A percentile compares a stretch with the other conserved stretches of the same genome.
phyloP scores from a whole-genome alignment of 139 green algal species.

The Gonium pectorale region DNA sequence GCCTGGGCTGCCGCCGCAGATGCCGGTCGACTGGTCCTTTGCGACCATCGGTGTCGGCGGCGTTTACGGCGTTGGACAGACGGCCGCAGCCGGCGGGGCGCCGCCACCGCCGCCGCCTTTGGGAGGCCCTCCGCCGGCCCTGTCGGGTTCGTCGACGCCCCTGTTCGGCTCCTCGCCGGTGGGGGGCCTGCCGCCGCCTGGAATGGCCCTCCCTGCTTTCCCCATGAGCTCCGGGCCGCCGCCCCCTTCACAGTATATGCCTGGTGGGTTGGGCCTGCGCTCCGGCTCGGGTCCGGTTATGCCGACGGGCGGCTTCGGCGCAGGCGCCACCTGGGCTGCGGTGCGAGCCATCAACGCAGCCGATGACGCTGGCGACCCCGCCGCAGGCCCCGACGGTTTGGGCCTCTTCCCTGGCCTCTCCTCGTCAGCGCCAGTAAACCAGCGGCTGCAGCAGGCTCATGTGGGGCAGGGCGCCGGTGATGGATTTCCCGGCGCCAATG shows the following conservation, averaged over 20 bases:
- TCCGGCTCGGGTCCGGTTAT: conserved; percentile 22
- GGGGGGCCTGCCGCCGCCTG: not conserved
- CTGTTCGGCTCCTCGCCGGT: conserved; percentile 11
- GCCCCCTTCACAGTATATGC: not conserved
- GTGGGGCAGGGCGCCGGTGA: not conserved
- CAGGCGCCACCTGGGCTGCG: not conserved
- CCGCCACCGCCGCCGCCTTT: not conserved
- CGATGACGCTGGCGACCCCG: not conserved
- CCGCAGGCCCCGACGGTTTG: too few species aligned
- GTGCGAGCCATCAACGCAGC: not conserved
- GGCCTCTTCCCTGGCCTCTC: too few species aligned
- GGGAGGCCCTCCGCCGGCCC: not conserved
- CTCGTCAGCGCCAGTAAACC: conserved; percentile 1
- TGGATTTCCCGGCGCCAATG: too few species aligned
- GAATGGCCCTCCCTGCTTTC: too few species aligned
- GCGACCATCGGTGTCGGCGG: not conserved
- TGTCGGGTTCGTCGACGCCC: not conserved
- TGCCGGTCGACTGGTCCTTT: conserved; percentile 21
- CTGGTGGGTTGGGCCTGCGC: not conserved
- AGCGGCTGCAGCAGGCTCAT: not conserved
- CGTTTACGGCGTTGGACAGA: too few species aligned
- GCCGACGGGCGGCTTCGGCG: not conserved
- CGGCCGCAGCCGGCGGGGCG: too few species aligned
- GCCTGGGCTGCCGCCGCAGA: not conserved
- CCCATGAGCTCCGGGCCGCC: too few species aligned